Base-by-base conservation (phyloP, 768 basidiomycete genomes). In the Calocybe gangraenosa region DNA sequence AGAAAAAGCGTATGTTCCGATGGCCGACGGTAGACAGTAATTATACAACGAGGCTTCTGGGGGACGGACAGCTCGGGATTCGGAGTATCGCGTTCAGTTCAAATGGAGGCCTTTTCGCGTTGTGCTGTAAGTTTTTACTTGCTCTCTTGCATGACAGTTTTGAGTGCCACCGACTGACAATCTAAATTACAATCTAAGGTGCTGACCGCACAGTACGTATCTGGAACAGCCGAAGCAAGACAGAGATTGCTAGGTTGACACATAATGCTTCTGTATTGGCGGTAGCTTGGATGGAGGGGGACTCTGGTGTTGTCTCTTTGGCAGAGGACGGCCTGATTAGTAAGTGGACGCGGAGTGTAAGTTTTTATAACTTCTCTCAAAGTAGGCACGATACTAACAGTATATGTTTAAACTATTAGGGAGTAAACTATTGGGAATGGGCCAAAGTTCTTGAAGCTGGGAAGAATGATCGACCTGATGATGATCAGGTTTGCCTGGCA, bases 151-250 rank as follows among this genome's bases (percentile, higher is more conserved):
- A 21, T 49, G 28, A 35, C 30, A 20, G 34, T 25, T 22, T 46
- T 40, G 7, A 41, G 15, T 28, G 25, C 25, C 25, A n/a, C n/a
- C n/a, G n/a, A n/a, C n/a, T n/a, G n/a, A n/a, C n/a, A n/a, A n/a
- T 28, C 37, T 34, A 30, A 44, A 42, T 39, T 22, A 40, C 35
- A 22, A 21, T 50, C 44, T 9, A 48, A 82, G 81, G 79, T 54
- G 61, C 67, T 32, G 82, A 87, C 61, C 69, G 65, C 23, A 77
- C 80, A 17, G 65, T 85, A 38, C 80, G 84, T 36, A 75, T 87
- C 57, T 84, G 81, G 81, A 72, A 71, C 50, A 81, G 70, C 49
- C 42, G 56, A 23, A 65, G 54, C 22, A 64, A 62, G 11, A 58
- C 59, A 32, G 85, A 87, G 62, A 65, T 81, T 38, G 81, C 79